phyloP scores from a whole-genome alignment of 257 asterid genomes.

The Avicennia marina region DNA sequence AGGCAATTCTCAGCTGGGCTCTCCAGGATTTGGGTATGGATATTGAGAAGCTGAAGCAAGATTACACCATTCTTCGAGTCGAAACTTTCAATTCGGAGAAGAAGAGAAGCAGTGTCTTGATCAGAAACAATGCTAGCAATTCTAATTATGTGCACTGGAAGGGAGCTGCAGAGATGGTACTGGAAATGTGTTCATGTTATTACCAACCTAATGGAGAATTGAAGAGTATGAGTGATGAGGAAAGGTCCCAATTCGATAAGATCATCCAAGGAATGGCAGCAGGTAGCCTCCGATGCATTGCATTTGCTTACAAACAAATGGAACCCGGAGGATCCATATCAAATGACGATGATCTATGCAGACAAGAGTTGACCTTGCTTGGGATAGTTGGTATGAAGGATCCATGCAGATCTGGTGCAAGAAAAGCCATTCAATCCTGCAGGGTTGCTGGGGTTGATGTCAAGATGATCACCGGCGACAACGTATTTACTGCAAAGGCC shows the following conservation, averaged over 20 bases:
- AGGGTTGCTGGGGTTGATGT: no score
- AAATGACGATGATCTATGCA: conserved; percentile 22
- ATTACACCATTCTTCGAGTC: conserved; percentile 27
- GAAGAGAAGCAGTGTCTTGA: conserved; percentile 36
- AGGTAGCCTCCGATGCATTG: conserved; percentile 50
- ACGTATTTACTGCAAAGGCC: conserved; percentile 56
- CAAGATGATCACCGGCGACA: conserved; percentile 62
- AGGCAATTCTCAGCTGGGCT: conserved; percentile 53
- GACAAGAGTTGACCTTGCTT: conserved; percentile 35
- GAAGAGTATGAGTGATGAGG: conserved; percentile 21
- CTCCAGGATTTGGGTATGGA: conserved; percentile 33
- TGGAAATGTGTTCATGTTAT: conserved; percentile 44
- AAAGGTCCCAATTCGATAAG: conserved; percentile 24
- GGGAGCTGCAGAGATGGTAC: conserved; percentile 59
- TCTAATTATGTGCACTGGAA: conserved; percentile 39
- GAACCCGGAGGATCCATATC: conserved; percentile 6
- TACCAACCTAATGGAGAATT: conserved; percentile 26
- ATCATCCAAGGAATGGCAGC: conserved; percentile 49
- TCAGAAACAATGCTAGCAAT: conserved; percentile 15
- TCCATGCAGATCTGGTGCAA: conserved; percentile 51
- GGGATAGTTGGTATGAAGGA: conserved; percentile 50
- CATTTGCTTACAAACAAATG: conserved; percentile 42
- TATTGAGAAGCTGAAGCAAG: conserved; percentile 26
- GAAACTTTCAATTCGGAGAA: conserved; percentile 39
- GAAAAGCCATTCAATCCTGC: conserved; percentile 46